Conservation (phyloP, 140 eudicot species). For the Bidens hawaiensis region DNA sequence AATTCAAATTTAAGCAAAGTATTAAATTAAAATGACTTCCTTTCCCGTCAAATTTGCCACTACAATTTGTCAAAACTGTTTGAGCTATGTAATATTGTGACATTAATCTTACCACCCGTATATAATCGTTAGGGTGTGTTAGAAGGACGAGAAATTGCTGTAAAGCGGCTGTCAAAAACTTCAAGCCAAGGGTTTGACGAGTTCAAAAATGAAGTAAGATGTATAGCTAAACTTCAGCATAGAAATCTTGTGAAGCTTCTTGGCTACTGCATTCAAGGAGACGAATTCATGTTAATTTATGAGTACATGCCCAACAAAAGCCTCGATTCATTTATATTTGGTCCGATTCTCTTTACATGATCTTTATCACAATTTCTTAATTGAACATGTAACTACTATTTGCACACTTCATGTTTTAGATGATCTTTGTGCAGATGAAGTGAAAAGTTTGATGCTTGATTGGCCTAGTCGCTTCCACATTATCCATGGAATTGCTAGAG, state of each 20-base stretch:
- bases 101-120: neutral
- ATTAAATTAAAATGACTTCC: neutral
- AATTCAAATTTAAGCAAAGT: neutral
- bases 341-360: neutral
- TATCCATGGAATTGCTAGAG: conserved; percentile 16
- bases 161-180: conserved; percentile 15
- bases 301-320: conserved; percentile 38
- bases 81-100: neutral
- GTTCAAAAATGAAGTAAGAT: conserved; percentile 38
- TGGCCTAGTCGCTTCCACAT: conserved; percentile 9
- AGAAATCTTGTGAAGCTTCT: conserved; percentile 38
- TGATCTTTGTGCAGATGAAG: conserved; percentile 12
- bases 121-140: conserved; percentile 11
- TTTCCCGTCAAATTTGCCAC: neutral
- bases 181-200: conserved; percentile 13
- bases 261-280: conserved; percentile 32
- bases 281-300: conserved; percentile 27
- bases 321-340: conserved; percentile 21
- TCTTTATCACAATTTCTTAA: neutral
- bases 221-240: conserved; percentile 42
- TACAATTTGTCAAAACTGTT: neutral
- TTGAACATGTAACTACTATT: neutral
- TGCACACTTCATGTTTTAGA: neutral
- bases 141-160: conserved; percentile 12
- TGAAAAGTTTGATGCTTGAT: conserved; percentile 4